These are phyloP conservation scores for Periconia sp. DNA, from an alignment of 2,329 filamentous ascomycete genomes.

Conservation along the genomic window DNA sequence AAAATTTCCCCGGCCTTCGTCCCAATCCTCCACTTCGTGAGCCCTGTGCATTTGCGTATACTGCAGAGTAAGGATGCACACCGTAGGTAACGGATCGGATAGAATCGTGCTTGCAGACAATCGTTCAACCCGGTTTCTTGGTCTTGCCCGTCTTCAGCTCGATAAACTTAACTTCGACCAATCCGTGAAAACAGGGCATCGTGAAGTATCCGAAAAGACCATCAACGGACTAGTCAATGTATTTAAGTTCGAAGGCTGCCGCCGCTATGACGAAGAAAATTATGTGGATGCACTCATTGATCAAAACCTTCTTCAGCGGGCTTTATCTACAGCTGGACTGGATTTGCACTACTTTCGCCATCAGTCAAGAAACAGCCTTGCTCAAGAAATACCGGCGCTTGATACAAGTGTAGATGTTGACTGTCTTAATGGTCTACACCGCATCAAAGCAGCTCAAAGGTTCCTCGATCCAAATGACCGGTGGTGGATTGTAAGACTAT, in stretches of 20 bases:
- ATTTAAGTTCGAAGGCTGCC: slow-evolving; percentile 11
- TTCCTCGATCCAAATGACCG: slow-evolving; percentile 13
- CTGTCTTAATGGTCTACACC: slow-evolving; percentile 14
- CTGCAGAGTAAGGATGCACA: no score
- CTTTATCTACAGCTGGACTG: background rate
- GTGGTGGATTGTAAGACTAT: slow-evolving; percentile 15
- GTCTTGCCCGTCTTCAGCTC: slow-evolving; percentile 8
- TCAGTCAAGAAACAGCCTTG: background rate
- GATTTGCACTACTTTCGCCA: background rate
- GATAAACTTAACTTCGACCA: slow-evolving; percentile 5
- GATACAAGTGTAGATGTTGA: slow-evolving; percentile 2
- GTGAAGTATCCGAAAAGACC: slow-evolving; percentile 3
- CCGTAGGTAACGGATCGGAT: background rate
- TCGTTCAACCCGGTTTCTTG: slow-evolving; percentile 2
- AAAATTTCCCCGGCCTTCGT: no score
- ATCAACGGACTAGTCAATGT: slow-evolving; percentile 1
- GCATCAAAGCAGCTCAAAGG: slow-evolving; percentile 8
- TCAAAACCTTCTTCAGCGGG: background rate
- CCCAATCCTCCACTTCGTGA: no score
- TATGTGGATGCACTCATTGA: slow-evolving; percentile 12
- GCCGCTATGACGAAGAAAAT: slow-evolving; percentile 9
- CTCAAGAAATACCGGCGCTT: background rate
- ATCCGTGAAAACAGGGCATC: slow-evolving; percentile 3
- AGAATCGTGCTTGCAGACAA: background rate
- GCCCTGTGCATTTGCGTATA: no score